These are phyloP conservation scores for Macrolepiota albuminosa DNA, from an alignment of 768 basidiomycete genomes.

Conservation along the genomic window DNA sequence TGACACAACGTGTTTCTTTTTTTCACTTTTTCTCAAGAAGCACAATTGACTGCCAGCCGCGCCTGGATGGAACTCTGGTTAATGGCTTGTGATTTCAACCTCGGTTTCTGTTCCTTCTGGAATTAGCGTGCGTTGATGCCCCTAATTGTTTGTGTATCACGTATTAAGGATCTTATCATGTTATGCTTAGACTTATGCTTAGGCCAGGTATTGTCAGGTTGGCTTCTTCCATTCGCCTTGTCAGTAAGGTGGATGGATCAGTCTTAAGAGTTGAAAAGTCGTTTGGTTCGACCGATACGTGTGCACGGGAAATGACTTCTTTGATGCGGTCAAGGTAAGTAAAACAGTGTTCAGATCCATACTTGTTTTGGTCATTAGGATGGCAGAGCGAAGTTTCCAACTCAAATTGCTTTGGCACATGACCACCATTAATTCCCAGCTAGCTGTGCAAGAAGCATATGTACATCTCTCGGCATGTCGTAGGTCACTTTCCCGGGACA, in stretches of 20 bases:
- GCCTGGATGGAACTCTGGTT: neutral
- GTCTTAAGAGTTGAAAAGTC: neutral
- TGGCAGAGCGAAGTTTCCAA: neutral
- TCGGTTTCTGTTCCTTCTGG: neutral
- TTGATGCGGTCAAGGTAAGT: neutral
- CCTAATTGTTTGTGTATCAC: neutral
- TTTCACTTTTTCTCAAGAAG: too few relatives aligned
- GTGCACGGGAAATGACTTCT: neutral
- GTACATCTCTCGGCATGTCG: conserved; percentile 2
- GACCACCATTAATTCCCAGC: neutral
- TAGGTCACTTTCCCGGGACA: neutral
- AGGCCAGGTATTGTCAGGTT: neutral
- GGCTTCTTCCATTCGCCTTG: neutral
- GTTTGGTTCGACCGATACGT: neutral
- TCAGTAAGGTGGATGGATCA: neutral
- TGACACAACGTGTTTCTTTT: too few relatives aligned
- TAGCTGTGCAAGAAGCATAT: neutral
- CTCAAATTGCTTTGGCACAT: neutral
- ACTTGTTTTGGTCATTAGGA: neutral
- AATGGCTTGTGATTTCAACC: conserved; percentile 6
- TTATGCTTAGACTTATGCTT: neutral
- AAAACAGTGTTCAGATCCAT: neutral
- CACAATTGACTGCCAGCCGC: neutral
- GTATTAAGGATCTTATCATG: neutral
- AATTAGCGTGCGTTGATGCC: neutral